phyloP scores from a whole-genome alignment of 495 filamentous ascomycete species.

The Neurospora tetrasperma region DNA sequence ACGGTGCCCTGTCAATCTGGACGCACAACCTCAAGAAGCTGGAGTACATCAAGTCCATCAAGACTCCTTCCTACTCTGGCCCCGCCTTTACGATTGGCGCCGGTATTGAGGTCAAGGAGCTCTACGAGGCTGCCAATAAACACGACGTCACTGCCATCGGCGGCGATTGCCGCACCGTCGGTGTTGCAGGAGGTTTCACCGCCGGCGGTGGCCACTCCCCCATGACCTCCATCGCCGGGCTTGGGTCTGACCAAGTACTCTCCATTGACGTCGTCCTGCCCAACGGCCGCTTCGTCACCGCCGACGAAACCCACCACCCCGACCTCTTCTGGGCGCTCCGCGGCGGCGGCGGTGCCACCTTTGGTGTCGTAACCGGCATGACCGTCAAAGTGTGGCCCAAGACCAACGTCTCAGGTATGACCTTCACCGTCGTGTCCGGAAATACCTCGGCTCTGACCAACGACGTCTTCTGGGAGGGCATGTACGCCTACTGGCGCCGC shows the following conservation, averaged over 20 bases:
- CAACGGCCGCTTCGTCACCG: constrained; percentile 43
- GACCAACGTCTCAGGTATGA: constrained; percentile 23
- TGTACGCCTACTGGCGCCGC: constrained; percentile 35
- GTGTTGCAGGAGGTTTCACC: constrained; percentile 31
- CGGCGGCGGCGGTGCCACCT: constrained; percentile 35
- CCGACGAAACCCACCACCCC: constrained; percentile 33
- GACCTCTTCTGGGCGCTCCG: constrained; percentile 39
- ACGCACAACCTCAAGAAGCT: constrained; percentile 38
- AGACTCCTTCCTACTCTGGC: constrained; percentile 30
- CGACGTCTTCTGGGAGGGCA: constrained; percentile 40
- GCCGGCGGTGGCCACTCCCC: constrained; percentile 35
- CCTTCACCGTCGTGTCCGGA: constrained; percentile 28
- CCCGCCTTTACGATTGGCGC: constrained; percentile 47
- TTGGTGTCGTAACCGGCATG: constrained; percentile 41
- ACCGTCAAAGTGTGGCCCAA: constrained; percentile 37
- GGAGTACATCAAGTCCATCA: constrained; percentile 10
- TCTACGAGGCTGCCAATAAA: constrained; percentile 37
- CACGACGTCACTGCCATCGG: constrained; percentile 42
- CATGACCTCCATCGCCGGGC: constrained; percentile 30
- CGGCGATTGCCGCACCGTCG: constrained; percentile 31
- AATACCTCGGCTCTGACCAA: constrained; percentile 23
- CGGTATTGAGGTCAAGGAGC: constrained; percentile 43
- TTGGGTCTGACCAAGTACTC: constrained; percentile 39
- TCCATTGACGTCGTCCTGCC: constrained; percentile 37
- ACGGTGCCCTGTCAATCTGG: constrained; percentile 47